phyloP scores from a whole-genome alignment of 2,329 filamentous ascomycete species.

The Aureobasidium pullulans region DNA sequence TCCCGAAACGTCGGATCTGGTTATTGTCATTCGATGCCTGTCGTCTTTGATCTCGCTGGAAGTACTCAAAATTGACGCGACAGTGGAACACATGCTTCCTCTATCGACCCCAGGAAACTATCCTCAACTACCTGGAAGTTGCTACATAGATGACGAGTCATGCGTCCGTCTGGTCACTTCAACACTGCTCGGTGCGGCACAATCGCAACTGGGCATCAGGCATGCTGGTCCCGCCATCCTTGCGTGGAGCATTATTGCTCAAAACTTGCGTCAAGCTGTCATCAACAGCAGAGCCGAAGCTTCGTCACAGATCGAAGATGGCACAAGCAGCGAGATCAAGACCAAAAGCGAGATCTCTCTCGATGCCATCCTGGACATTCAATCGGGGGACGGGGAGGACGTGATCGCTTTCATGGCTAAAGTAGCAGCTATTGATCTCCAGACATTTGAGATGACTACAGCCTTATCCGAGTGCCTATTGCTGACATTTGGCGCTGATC shows the following conservation, averaged over 20 bases:
- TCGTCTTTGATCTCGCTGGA: constrained; percentile 63
- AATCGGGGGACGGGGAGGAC: constrained; percentile 34
- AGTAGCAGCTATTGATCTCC: constrained; percentile 39
- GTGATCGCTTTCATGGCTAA: constrained; percentile 40
- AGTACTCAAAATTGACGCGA: constrained; percentile 61
- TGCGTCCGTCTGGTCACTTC: constrained; percentile 67
- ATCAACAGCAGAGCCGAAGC: constrained; percentile 46
- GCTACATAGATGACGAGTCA: constrained; percentile 62
- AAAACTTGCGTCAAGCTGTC: constrained; percentile 59
- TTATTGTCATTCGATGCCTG: constrained; percentile 53
- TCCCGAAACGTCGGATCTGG: not conserved
- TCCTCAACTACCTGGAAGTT: constrained; percentile 29
- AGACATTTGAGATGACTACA: constrained; percentile 43
- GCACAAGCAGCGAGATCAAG: not conserved
- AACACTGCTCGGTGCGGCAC: constrained; percentile 57
- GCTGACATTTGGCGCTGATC: constrained; percentile 40
- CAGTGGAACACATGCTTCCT: constrained; percentile 44
- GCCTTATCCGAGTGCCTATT: constrained; percentile 38
- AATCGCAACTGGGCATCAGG: constrained; percentile 29
- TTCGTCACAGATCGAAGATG: constrained; percentile 11
- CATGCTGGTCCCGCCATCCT: constrained; percentile 65
- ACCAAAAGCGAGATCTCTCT: constrained; percentile 20
- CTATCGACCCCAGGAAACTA: constrained; percentile 12
- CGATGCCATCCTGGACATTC: constrained; percentile 35
- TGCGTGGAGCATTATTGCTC: constrained; percentile 71